A percentile compares a stretch with the other conserved stretches of the same genome.
phyloP scores from a whole-genome alignment of 176 grass and related monocot species.

The Triticum urartu region DNA sequence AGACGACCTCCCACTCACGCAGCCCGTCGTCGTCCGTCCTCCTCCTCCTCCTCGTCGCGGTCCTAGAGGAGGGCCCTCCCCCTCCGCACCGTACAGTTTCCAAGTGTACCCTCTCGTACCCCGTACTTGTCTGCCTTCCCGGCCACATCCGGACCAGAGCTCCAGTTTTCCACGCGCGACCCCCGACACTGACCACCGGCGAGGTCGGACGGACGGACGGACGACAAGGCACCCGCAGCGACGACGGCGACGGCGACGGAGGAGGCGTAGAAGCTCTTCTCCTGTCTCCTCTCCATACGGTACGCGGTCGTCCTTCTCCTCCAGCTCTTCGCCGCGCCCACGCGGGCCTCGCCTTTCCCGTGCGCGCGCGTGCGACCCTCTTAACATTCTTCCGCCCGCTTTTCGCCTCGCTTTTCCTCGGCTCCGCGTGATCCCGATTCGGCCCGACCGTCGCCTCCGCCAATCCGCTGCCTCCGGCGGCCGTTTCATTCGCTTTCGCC shows the following conservation, averaged over 20 bases:
- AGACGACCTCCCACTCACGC: neutral
- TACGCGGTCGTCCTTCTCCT: neutral
- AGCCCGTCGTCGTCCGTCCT: neutral
- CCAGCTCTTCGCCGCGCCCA: neutral
- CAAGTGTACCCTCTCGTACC: neutral
- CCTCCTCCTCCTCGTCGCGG: too few relatives aligned
- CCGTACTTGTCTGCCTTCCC: neutral
- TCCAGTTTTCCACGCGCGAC: neutral
- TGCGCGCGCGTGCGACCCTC: neutral
- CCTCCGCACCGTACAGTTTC: neutral
- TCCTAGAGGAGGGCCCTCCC: neutral
- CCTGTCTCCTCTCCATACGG: neutral
- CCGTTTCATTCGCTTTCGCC: neutral
- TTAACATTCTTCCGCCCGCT: neutral
- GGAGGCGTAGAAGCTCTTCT: neutral
- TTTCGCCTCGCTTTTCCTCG: neutral
- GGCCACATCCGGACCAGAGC: neutral
- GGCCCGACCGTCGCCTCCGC: neutral
- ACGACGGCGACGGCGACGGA: neutral
- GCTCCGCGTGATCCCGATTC: neutral
- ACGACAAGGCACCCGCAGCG: neutral
- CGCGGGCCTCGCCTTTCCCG: constrained; percentile 4
- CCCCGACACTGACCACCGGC: neutral
- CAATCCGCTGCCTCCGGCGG: neutral
- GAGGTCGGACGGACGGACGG: too few relatives aligned